Evolutionary conservation across 495 filamentous ascomycete genomes (phyloP).

Genomic region (Thermothielavioides terrestris): DNA sequence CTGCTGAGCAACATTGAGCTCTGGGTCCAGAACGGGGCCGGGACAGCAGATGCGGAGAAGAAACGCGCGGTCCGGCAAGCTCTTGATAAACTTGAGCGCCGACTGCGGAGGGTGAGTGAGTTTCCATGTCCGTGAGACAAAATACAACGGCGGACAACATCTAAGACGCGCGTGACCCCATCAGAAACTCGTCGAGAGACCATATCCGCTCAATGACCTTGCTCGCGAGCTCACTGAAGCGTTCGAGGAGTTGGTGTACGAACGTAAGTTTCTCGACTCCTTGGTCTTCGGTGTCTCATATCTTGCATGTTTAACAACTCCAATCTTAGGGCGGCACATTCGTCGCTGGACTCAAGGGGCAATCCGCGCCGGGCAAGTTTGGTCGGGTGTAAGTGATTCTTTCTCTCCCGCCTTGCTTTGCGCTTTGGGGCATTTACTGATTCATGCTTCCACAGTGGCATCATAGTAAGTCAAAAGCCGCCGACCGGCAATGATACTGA

Average conservation of each 20-base stretch:
- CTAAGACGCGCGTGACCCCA: neutral
- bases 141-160: neutral
- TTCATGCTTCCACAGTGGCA: slow-evolving; percentile 10
- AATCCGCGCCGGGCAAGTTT: neutral
- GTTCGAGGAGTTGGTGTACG: slow-evolving; percentile 5
- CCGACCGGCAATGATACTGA: slow-evolving; percentile 1
- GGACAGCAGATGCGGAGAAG: slow-evolving; percentile 22
- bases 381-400: slow-evolving; percentile 5
- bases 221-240: neutral
- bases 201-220: neutral
- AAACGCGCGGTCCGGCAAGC: slow-evolving; percentile 15
- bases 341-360: slow-evolving; percentile 3
- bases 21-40: slow-evolving; percentile 34
- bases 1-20: slow-evolving; percentile 28
- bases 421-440: neutral
- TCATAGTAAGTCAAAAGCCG: slow-evolving; percentile 9
- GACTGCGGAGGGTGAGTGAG: slow-evolving; percentile 11
- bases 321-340: neutral
- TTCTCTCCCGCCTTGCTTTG: neutral
- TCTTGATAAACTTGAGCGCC: slow-evolving; percentile 3
- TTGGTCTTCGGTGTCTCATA: neutral
- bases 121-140: neutral
- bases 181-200: neutral
- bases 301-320: neutral
- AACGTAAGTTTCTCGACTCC: neutral